Conservation (phyloP, 805 yeast genomes). For the Yarrowia alimentaria region DNA sequence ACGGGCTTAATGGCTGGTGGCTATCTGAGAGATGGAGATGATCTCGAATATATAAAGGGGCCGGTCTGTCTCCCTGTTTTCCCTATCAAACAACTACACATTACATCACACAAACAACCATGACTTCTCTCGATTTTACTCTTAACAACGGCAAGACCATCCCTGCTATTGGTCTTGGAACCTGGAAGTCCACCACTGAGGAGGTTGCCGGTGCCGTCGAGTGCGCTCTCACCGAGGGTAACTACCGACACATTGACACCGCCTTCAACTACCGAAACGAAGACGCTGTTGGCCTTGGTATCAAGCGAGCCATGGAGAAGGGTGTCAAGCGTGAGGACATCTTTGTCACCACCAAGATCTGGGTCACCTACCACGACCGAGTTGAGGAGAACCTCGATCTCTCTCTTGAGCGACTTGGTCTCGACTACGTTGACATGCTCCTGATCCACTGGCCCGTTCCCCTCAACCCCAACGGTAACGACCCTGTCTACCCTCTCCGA, state of each 20-base stretch:
- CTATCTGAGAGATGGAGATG: too few species aligned
- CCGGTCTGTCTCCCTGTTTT: neutral
- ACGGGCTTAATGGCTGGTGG: too few species aligned
- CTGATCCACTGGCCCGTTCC: slow-evolving; percentile 67
- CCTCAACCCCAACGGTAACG: slow-evolving; percentile 32
- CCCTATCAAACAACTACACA: slow-evolving; percentile 11
- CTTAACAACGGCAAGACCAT: slow-evolving; percentile 58
- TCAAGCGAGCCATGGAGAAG: slow-evolving; percentile 43
- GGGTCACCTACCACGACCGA: slow-evolving; percentile 44
- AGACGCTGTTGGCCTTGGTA: slow-evolving; percentile 61
- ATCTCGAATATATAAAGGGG: slow-evolving; percentile 21
- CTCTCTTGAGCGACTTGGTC: slow-evolving; percentile 51
- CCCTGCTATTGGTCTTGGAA: slow-evolving; percentile 72
- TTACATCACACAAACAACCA: slow-evolving; percentile 6
- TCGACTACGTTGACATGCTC: slow-evolving; percentile 65
- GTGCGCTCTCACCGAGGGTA: slow-evolving; percentile 53
- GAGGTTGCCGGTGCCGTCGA: slow-evolving; percentile 47
- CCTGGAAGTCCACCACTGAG: slow-evolving; percentile 53
- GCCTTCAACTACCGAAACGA: slow-evolving; percentile 72
- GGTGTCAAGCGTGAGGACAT: slow-evolving; percentile 49
- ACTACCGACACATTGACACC: slow-evolving; percentile 73
- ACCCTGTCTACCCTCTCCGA: slow-evolving; percentile 39
- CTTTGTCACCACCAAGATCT: slow-evolving; percentile 63
- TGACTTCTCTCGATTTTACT: slow-evolving; percentile 36
- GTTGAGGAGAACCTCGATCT: slow-evolving; percentile 50